phyloP scores from a whole-genome alignment of 2,329 filamentous ascomycete genomes.

The Stagonosporopsis rhizophila region DNA sequence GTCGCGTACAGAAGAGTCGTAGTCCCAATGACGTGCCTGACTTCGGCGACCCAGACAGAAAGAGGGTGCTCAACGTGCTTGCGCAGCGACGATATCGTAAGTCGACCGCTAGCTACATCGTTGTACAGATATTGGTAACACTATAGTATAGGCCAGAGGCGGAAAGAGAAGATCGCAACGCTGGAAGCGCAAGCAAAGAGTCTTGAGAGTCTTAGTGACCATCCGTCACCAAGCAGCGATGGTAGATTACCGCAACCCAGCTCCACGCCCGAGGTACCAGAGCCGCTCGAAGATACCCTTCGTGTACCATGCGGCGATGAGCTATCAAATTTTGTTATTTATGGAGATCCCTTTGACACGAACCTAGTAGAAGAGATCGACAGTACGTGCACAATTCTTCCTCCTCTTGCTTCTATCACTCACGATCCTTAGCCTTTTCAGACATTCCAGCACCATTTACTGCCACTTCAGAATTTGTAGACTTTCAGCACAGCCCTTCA shows the following conservation, averaged over 20 bases:
- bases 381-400: neutral
- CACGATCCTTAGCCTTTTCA: neutral
- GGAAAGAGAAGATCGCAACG: slow-evolving; percentile 34
- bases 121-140: neutral
- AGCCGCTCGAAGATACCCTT: neutral
- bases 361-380: neutral
- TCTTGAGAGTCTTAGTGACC: neutral
- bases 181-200: slow-evolving; percentile 34
- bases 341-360: neutral
- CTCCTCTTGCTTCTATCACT: neutral
- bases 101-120: neutral
- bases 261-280: neutral
- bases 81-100: slow-evolving; percentile 43
- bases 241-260: neutral
- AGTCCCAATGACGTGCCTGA: slow-evolving; percentile 31
- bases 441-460: slow-evolving; percentile 3
- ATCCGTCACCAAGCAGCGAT: neutral
- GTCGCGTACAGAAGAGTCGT: slow-evolving; percentile 28
- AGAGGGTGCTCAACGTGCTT: slow-evolving; percentile 41
- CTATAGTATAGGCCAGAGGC: slow-evolving; percentile 29
- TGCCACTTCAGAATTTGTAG: neutral
- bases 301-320: neutral
- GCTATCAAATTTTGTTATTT: neutral
- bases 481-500: neutral
- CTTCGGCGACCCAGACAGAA: slow-evolving; percentile 38